Evolutionary conservation across 2,329 filamentous ascomycete genomes (phyloP).

Genomic region (Penicillium janthinellum): DNA sequence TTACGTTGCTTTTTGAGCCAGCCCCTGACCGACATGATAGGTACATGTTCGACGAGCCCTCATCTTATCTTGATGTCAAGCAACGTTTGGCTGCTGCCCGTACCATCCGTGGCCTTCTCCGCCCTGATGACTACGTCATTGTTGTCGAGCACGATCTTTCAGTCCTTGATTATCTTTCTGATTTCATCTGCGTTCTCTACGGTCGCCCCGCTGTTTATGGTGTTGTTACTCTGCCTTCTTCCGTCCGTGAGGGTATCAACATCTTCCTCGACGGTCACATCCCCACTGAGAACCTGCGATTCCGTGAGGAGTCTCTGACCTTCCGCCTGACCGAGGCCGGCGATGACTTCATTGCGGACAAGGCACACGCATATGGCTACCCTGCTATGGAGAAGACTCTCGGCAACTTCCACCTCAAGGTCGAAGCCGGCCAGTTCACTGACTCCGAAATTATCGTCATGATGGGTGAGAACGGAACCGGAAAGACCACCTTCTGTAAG

Average conservation of each 20-base stretch:
- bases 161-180: slow-evolving; percentile 95
- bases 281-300: slow-evolving; percentile 95
- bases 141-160: slow-evolving; percentile 99
- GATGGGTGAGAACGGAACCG: slow-evolving; percentile 99
- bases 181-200: slow-evolving; percentile 97
- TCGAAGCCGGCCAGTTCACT: slow-evolving; percentile 85
- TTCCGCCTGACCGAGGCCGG: slow-evolving; percentile 90
- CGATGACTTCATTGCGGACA: slow-evolving; percentile 85
- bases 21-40: slow-evolving; percentile 37
- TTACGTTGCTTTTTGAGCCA: neutral
- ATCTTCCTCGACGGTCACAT: slow-evolving; percentile 99
- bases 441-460: slow-evolving; percentile 99
- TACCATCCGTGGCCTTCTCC: slow-evolving; percentile 87
- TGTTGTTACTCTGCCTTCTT: slow-evolving; percentile 93
- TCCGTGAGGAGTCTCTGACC: slow-evolving; percentile 93
- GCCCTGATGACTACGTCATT: slow-evolving; percentile 92
- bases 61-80: slow-evolving; percentile 98
- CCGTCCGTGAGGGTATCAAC: slow-evolving; percentile 98
- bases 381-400: slow-evolving; percentile 91
- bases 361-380: slow-evolving; percentile 81
- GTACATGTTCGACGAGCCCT: slow-evolving; percentile 99
- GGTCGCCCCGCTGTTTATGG: slow-evolving; percentile 94
- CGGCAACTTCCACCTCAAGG: slow-evolving; percentile 79
- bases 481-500: slow-evolving; percentile 98
- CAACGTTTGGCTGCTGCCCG: slow-evolving; percentile 91